Evolutionary conservation across 2,329 filamentous ascomycete genomes (phyloP), one percentile per base, ranked within the genome.

Genomic region (Fusarium sambucinum): DNA sequence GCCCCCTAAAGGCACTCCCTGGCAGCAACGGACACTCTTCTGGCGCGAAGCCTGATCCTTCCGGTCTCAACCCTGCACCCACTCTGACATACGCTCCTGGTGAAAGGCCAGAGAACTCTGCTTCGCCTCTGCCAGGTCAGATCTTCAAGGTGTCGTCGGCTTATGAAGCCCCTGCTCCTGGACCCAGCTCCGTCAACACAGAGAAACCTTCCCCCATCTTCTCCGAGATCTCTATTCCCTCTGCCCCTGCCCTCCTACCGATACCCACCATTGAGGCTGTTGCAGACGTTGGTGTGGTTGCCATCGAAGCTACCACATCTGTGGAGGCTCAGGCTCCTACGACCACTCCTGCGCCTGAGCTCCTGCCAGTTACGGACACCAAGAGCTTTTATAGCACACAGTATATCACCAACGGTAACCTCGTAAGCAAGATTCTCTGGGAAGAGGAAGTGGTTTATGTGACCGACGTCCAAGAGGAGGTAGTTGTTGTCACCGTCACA

Each of bases 1-100:
- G 87, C 12, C 82, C 86, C 9, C 78, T 87, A 55, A 76, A 82
- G 14, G 81, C 83, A 42, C 85, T 97, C 21, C 93, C 93, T 7
- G 92, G 93, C 42, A 84, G 86, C 60, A 79, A 88, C 21, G 63
- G 76, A 8, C 82, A 91, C 61, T 72, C 73, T 47, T 74, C 68
- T 51, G 55, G 46, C 29, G 66, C 61, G 47, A 52, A 52, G n/a
- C 57, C 68, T 21, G 56, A 46, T 9, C 44, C 70, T 3, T 52
- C 69, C 10, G 29, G 55, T 19, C 38, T 53, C 30, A 44, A 57
- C 44, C 55, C 68, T 13, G 55, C 53, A 32, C 68, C 73, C 10
- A 75, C 73, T 6, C 74, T 80, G 53, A 76, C 74, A 42, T 82
- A 83, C 64, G 70, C 75, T 30, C 76, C 80, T 13, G 81, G 79